phyloP scores from a whole-genome alignment of 495 filamentous ascomycete genomes.

The Xanthoparmelia taractica region DNA sequence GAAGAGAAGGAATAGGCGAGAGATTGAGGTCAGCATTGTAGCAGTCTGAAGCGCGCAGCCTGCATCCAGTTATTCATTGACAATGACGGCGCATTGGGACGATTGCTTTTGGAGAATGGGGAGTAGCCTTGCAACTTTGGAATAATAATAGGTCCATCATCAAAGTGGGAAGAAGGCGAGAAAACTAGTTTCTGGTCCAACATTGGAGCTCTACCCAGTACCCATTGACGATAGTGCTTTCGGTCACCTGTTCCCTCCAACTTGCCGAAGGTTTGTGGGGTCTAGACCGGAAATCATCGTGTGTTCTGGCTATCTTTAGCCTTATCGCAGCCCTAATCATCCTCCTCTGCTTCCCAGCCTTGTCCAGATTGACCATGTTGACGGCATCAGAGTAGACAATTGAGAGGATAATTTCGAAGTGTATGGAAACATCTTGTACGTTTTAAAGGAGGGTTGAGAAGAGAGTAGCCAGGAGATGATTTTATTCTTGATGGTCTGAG shows the following conservation, averaged over 20 bases:
- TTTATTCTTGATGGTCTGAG: too few species aligned
- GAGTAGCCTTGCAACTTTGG: neutral
- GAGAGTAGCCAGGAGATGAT: too few species aligned
- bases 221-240: too few species aligned
- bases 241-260: neutral
- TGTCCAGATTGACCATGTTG: neutral
- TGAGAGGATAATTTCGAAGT: too few species aligned
- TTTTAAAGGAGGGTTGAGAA: too few species aligned
- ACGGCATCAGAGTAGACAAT: neutral
- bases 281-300: neutral
- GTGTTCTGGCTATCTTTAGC: neutral
- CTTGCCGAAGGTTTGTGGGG: neutral
- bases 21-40: neutral
- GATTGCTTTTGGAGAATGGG: neutral
- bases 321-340: neutral
- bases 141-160: too few species aligned
- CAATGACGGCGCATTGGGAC: too few species aligned
- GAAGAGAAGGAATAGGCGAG: neutral
- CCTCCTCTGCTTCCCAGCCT: neutral
- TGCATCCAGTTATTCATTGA: neutral
- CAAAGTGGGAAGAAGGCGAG: neutral
- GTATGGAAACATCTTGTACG: too few species aligned
- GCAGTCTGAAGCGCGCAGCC: neutral
- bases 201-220: too few species aligned
- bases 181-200: neutral